Conservation (phyloP, 139 green algal species). For the Gonium pectorale region DNA sequence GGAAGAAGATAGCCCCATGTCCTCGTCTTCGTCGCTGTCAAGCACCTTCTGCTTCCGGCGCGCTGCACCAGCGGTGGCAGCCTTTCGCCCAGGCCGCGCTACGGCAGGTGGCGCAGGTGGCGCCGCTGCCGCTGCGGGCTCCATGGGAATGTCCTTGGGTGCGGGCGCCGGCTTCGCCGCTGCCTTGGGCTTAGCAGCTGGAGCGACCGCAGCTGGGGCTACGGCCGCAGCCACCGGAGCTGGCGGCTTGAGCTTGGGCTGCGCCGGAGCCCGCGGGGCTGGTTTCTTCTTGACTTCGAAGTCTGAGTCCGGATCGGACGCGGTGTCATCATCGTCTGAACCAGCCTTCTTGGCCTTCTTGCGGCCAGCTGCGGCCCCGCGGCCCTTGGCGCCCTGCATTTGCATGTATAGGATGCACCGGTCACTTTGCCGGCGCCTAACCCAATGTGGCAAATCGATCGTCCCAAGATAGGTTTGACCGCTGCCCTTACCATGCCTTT, state of each 20-base stretch:
- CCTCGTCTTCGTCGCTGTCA: constrained; percentile 50
- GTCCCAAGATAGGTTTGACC: too few relatives aligned
- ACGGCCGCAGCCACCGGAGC: not conserved
- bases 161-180: constrained; percentile 6
- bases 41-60: constrained; percentile 25
- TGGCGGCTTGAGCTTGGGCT: constrained; percentile 14
- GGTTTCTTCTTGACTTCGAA: constrained; percentile 50
- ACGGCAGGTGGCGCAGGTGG: not conserved
- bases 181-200: constrained; percentile 19
- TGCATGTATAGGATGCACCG: not conserved
- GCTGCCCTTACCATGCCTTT: not conserved
- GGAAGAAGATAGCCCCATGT: constrained; percentile 7
- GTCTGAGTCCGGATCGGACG: constrained; percentile 43
- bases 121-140: not conserved
- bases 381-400: not conserved
- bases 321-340: constrained; percentile 22
- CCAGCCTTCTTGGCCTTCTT: constrained; percentile 44
- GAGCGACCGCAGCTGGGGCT: not conserved
- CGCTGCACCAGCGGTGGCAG: constrained; percentile 14
- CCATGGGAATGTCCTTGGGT: not conserved
- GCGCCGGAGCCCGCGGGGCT: constrained; percentile 13
- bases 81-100: constrained; percentile 43
- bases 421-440: too few relatives aligned
- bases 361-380: not conserved
- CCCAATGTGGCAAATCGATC: too few relatives aligned